Percentiles rank a stretch among this genome's conserved stretches.
These are phyloP conservation scores for Phytopythium litorale DNA, from an alignment of 352 stramenopile species.

Conservation along the genomic window DNA sequence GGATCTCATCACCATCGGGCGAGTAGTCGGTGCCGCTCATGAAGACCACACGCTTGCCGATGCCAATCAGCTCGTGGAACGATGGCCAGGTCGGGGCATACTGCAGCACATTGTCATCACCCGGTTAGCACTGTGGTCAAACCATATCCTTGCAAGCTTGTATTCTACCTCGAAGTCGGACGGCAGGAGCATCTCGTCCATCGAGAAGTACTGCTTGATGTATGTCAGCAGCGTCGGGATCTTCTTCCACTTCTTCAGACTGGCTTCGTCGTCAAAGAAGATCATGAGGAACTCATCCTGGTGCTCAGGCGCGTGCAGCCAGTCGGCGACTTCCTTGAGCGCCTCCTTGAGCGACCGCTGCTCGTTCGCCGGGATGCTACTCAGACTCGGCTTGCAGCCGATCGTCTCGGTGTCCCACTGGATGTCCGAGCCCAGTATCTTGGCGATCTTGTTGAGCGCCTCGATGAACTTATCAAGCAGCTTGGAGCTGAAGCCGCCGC, in stretches of 20 bases:
- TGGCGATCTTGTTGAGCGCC: conserved; percentile 59
- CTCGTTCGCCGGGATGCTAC: conserved; percentile 56
- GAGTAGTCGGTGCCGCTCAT: conserved; percentile 78
- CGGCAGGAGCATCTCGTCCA: conserved; percentile 61
- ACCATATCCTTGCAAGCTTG: conserved; percentile 1
- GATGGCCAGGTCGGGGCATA: conserved; percentile 49
- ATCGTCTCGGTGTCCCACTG: conserved; percentile 70
- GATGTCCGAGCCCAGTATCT: conserved; percentile 49
- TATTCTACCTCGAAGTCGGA: conserved; percentile 46
- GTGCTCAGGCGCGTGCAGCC: conserved; percentile 54
- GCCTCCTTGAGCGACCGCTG: conserved; percentile 43
- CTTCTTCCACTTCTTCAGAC: conserved; percentile 81
- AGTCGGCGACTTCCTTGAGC: conserved; percentile 46
- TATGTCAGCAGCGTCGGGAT: conserved; percentile 58
- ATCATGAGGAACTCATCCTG: conserved; percentile 72
- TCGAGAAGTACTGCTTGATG: conserved; percentile 53
- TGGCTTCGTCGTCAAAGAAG: conserved; percentile 80
- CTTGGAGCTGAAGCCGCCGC: conserved; percentile 50
- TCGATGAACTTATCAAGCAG: conserved; percentile 62
- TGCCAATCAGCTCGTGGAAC: conserved; percentile 54
- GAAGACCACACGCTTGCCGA: conserved; percentile 72
- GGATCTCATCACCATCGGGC: conserved; percentile 45
- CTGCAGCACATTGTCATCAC: conserved; percentile 16
- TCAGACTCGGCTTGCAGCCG: conserved; percentile 64
- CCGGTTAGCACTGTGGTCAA: conserved; percentile 3